Evolutionary conservation across 495 filamentous ascomycete genomes (phyloP), one percentile per base, ranked within the genome.

Genomic region (Xylaria longipes): DNA sequence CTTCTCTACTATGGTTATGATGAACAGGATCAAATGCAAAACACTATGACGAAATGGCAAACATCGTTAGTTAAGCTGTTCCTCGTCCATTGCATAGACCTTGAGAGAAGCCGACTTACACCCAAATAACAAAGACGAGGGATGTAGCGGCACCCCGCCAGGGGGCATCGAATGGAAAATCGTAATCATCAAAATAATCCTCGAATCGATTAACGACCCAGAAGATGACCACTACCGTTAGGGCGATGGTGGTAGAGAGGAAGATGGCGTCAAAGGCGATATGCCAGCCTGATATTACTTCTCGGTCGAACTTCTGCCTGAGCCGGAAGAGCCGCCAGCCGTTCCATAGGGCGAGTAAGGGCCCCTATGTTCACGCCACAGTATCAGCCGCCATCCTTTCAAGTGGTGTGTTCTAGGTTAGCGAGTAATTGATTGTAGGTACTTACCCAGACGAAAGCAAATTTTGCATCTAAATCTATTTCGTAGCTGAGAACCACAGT

Each of bases 241-340:
- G 27, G 25, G 62, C 62, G 9, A 65, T 20, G 15, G 41, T 29
- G 29, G 43, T 43, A 1, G 17, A 50, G 29, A 65, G 15, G 43
- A 27, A 48, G 7, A 41, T 22, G 43, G 5, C 25, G 5, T 65
- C 62, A 0, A 65, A 43, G 43, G 22, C 43, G 29, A 50, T 12
- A 14, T 65, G 62, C 62, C 62, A 65, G 43, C 62, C 43, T 50
- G 62, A 65, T 48, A 65, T 37, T n/a, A 22, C 9, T 22, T 65
- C 62, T 33, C 17, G 41, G 43, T 50, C 43, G 20, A 65, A 65
- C 17, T 50, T 48, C 43, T 65, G 62, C 29, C 62, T 48, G 22
- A 65, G 45, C 2, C 62, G 22, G 62, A 65, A 50, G 37, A 65
- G 62, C 27, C 62, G 41, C 35, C 27, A 65, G 62, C 62, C 62